Conservation (phyloP, 257 asterid genomes). For the Solanum etuberosum region DNA sequence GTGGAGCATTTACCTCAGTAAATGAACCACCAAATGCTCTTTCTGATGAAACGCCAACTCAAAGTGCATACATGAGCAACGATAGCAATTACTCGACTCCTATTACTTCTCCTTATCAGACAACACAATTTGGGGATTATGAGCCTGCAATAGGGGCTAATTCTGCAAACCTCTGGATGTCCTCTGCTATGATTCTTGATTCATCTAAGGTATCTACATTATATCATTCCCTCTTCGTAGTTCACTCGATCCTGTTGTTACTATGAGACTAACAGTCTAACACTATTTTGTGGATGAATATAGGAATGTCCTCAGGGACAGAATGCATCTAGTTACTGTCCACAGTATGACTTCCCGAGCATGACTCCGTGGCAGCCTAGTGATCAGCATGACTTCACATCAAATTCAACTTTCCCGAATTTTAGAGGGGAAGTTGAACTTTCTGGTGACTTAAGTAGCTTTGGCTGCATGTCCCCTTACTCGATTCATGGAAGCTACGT, state of each 20-base stretch:
- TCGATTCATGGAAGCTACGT: conserved; percentile 23
- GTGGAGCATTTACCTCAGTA: neutral
- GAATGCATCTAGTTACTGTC: neutral
- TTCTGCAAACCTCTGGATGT: conserved; percentile 12
- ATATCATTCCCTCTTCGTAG: neutral
- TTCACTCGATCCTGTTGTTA: neutral
- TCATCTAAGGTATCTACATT: conserved; percentile 20
- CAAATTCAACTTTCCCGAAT: conserved; percentile 28
- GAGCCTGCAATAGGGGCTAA: conserved; percentile 12
- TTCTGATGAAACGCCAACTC: conserved; percentile 11
- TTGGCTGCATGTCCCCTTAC: conserved; percentile 23
- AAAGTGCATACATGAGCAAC: neutral
- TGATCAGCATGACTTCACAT: conserved; percentile 23
- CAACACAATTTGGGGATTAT: conserved; percentile 8
- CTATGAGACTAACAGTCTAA: neutral
- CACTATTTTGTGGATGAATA: neutral
- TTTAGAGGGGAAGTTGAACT: conserved; percentile 19
- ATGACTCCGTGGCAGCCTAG: conserved; percentile 3
- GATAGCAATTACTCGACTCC: conserved; percentile 31
- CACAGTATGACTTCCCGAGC: conserved; percentile 15
- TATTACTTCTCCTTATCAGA: conserved; percentile 18
- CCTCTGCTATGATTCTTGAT: conserved; percentile 24
- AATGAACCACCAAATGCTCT: conserved; percentile 13
- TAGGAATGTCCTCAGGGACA: conserved; percentile 24
- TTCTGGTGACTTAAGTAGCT: conserved; percentile 17